Conservation (phyloP, 2,329 filamentous ascomycete species). For the Penicillium griseofulvum region DNA sequence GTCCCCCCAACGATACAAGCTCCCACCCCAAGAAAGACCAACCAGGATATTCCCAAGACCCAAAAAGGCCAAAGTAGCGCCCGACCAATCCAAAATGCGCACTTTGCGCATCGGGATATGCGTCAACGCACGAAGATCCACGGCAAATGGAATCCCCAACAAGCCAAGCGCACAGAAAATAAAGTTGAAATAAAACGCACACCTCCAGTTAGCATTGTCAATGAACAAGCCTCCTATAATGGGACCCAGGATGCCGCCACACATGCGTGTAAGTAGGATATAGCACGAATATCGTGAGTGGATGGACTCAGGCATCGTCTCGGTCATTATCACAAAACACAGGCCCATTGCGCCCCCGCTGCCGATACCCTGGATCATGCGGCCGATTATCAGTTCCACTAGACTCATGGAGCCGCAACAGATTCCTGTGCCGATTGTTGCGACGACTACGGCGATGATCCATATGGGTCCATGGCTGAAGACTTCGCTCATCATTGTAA, state of each 20-base stretch:
- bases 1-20: constrained; percentile 39
- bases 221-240: constrained; percentile 29
- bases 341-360: constrained; percentile 47
- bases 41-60: constrained; percentile 41
- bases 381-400: constrained; percentile 42
- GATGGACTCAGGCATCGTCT: constrained; percentile 38
- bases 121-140: constrained; percentile 28
- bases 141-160: constrained; percentile 30
- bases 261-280: constrained; percentile 30
- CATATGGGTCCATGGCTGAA: constrained; percentile 50
- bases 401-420: constrained; percentile 42
- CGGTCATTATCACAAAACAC: constrained; percentile 44
- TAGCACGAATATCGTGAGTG: constrained; percentile 35
- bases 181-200: constrained; percentile 34
- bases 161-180: constrained; percentile 31
- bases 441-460: constrained; percentile 44
- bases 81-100: constrained; percentile 43
- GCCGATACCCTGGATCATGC: constrained; percentile 48
- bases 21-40: constrained; percentile 46
- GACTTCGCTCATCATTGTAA: constrained; percentile 31
- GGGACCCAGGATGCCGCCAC: constrained; percentile 32
- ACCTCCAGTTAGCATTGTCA: constrained; percentile 25
- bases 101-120: constrained; percentile 23
- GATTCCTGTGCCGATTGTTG: constrained; percentile 48
- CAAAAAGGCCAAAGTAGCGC: constrained; percentile 40